Base-by-base conservation (phyloP, 2,329 filamentous ascomycete genomes). In the Aureobasidium subglaciale region DNA sequence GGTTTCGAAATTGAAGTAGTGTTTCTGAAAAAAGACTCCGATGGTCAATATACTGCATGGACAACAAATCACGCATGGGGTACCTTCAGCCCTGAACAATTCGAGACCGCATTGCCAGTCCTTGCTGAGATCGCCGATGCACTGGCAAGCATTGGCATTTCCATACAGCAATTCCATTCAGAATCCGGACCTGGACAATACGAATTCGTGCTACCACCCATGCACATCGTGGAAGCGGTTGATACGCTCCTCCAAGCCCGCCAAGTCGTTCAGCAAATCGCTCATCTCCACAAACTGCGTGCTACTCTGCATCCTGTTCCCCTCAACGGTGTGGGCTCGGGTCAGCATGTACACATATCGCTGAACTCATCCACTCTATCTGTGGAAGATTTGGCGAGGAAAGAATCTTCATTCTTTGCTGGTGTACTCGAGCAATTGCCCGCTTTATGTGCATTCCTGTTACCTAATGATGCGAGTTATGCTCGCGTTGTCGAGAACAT, bases 1-100 rank as follows among this genome's bases (percentile, higher is more conserved):
- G 90, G 89, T 0, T 95, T 93, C 61, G 90, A 95, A 68, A 82
- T 95, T 37, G 89, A 95, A 68, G 81, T 93, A 9, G 77, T 88
- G 1, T 84, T 95, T 60, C 73, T 92, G 27, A 60, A 76, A 77
- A 37, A 76, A 77, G 18, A 68, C 15, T 10, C 40, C 24, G 35
- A 40, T 18, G n/a, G 38, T 40, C 27, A 53, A 61, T 75, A 59
- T 62, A 48, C 9, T 63, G 75, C 86, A 0, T 66, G 78, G n/a
- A 79, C 78, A 7, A 75, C 78, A 42, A 83, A 82, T 1, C 87
- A 92, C 63, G 83, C 84, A 1, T 92, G 87, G 86, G 84, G 82
- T 0, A 79, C 82, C 16, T 77, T 85, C 40, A 80, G 83, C 1
- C 77, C 80, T 15, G 78, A 88, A 49, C 78, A 85, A 40, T 80